Percentiles rank a stretch among this genome's conserved stretches.
Evolutionary conservation across 345 rosid genomes (phyloP).

Genomic region (Nephelium lappaceum): DNA sequence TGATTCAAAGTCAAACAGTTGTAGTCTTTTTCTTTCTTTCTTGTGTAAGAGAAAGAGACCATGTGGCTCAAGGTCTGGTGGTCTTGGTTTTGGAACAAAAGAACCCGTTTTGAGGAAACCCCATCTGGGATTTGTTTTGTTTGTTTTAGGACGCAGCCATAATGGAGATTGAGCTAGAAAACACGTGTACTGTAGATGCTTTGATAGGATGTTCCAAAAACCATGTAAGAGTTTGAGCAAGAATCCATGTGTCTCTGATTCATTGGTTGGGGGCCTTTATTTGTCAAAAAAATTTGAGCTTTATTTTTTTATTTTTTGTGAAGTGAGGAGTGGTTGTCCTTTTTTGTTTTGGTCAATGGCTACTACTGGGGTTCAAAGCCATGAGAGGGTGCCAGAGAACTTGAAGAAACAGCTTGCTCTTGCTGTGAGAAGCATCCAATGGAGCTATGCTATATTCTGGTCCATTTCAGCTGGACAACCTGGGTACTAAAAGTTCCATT

Average conservation of each 20-base stretch:
- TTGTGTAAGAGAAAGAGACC: not conserved
- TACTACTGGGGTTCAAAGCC: constrained; percentile 33
- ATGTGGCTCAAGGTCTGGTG: constrained; percentile 15
- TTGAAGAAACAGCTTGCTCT: constrained; percentile 79
- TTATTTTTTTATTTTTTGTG: not conserved
- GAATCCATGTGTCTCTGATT: constrained; percentile 18
- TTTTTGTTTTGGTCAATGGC: constrained; percentile 30
- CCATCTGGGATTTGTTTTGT: constrained; percentile 13
- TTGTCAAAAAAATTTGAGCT: not conserved
- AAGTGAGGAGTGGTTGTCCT: too few species aligned
- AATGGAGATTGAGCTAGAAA: constrained; percentile 9
- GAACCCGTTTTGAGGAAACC: not conserved
- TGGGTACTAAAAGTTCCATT: constrained; percentile 51
- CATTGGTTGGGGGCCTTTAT: not conserved
- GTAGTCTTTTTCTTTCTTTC: not conserved
- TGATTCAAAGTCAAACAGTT: not conserved
- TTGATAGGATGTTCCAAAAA: constrained; percentile 7
- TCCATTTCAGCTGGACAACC: constrained; percentile 70
- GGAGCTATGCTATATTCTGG: constrained; percentile 98
- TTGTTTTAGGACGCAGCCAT: not conserved
- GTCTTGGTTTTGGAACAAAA: constrained; percentile 10
- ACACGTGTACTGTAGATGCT: constrained; percentile 10
- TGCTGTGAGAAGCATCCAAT: constrained; percentile 77
- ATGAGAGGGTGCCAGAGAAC: constrained; percentile 47
- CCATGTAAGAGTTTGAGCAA: not conserved